A percentile compares a stretch with the other conserved stretches of the same genome.
Evolutionary conservation across 2,329 filamentous ascomycete genomes (phyloP).

Genomic region (Verticillium isaacii): DNA sequence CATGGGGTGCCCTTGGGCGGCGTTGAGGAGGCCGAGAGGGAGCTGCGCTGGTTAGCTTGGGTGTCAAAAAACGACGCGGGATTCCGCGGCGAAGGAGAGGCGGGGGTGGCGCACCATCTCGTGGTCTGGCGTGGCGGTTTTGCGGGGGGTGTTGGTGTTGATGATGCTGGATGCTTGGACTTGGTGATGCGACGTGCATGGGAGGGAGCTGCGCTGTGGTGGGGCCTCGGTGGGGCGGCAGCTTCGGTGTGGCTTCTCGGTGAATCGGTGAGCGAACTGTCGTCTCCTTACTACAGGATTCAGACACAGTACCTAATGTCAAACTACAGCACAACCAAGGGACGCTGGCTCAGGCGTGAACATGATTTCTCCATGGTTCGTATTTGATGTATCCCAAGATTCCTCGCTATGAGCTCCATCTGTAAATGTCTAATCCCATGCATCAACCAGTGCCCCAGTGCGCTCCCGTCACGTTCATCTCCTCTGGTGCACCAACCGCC

Average conservation of each 20-base stretch:
- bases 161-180: neutral
- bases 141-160: neutral
- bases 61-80: neutral
- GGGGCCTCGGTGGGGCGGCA: neutral
- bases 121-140: neutral
- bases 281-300: too few species aligned
- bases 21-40: slow-evolving; percentile 80
- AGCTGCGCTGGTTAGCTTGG: slow-evolving; percentile 37
- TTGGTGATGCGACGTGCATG: neutral
- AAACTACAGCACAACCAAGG: too few species aligned
- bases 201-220: neutral
- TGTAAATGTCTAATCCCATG: neutral
- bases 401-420: neutral
- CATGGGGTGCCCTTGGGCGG: slow-evolving; percentile 96
- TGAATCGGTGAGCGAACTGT: neutral
- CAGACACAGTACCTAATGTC: too few species aligned
- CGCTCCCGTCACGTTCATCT: slow-evolving; percentile 3
- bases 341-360: neutral
- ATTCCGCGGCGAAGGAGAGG: neutral
- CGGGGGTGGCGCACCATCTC: neutral
- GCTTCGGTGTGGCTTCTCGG: neutral
- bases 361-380: neutral
- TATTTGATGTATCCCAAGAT: neutral
- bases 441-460: neutral
- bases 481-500: slow-evolving; percentile 69